Base-by-base conservation (phyloP, 805 yeast genomes). In the Lachancea cidri region DNA sequence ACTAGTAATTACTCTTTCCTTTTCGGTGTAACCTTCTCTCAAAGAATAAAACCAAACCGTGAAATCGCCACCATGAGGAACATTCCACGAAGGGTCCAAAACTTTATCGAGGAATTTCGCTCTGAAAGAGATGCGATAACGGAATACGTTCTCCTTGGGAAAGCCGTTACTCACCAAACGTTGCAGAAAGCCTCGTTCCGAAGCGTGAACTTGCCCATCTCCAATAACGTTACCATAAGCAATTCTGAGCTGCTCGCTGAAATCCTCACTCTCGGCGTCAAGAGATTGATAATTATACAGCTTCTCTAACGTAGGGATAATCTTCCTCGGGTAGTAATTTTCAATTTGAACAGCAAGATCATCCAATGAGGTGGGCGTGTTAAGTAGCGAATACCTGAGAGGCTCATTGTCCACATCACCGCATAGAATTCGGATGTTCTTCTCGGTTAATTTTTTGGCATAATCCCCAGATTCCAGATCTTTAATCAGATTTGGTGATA, bases 151-250 rank as follows among this genome's bases (percentile, higher is more conserved):
- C 25, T 42, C 37, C 19, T 35, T 17, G 9, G 49, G 33, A 39
- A 45, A 38, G 8, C 44, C 45, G 13, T 39, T 33, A 13, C 29
- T 34, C n/a, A 57, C 49, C 41, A 63, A 38, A 16, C 59, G 53
- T 36, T 62, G 50, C n/a, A 68, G 36, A 36, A 62, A 62, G 1
- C 68, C 68, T 40, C 72, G 55, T n/a, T 56, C 49, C 2, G 70
- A 64, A 7, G 62, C 60, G 44, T 67, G 62, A 5, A 68, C 68
- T 45, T 68, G 72, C 4, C 66, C 64, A 47, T 66, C 71, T 8
- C 66, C 60, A 17, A 62, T 54, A 22, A 66, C 65, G 11, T 51
- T 49, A 18, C 71, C 72, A 49, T 57, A 68, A 3, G 55, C 43
- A 13, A 47, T 39, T 31, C 55, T 48, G 30, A 58, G 31, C 11